These are phyloP conservation scores for Coniella vitis DNA, from an alignment of 2,329 filamentous ascomycete genomes.

Conservation along the genomic window DNA sequence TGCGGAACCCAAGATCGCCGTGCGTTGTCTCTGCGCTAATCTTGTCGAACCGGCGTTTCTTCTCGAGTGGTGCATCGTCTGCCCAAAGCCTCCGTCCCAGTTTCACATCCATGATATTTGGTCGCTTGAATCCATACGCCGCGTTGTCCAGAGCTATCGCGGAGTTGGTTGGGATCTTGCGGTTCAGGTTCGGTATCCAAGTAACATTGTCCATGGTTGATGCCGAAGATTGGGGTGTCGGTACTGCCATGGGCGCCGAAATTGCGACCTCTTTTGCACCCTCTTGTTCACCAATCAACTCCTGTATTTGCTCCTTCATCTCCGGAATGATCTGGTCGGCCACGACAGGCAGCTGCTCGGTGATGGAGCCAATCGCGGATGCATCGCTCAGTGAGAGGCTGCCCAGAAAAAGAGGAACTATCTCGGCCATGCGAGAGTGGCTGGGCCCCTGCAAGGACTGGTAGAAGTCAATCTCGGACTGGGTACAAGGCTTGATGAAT, in stretches of 20 bases:
- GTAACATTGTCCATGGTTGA: constrained; percentile 22
- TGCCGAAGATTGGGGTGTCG: not conserved
- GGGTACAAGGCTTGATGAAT: constrained; percentile 90
- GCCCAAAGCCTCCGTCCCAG: constrained; percentile 83
- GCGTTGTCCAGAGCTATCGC: constrained; percentile 84
- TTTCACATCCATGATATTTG: constrained; percentile 92
- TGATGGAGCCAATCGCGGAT: constrained; percentile 38
- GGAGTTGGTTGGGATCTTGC: constrained; percentile 66
- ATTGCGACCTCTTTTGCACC: constrained; percentile 12
- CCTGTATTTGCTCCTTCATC: constrained; percentile 31
- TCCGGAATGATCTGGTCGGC: constrained; percentile 36
- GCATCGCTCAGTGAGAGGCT: constrained; percentile 62
- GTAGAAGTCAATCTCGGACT: constrained; percentile 84
- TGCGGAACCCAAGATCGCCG: constrained; percentile 52
- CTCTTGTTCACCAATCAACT: constrained; percentile 13
- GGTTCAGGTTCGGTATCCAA: constrained; percentile 45
- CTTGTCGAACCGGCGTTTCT: constrained; percentile 53
- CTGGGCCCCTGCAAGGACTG: constrained; percentile 53
- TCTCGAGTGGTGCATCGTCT: constrained; percentile 56
- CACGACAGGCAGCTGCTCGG: constrained; percentile 41
- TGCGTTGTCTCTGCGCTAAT: constrained; percentile 55
- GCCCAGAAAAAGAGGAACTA: constrained; percentile 84
- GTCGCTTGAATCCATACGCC: constrained; percentile 69
- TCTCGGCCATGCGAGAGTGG: constrained; percentile 67
- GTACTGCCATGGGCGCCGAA: constrained; percentile 10